Percentiles rank a stretch among this genome's conserved stretches.
phyloP scores from a whole-genome alignment of 2,329 filamentous ascomycete species.

The Fusarium heterosporum region DNA sequence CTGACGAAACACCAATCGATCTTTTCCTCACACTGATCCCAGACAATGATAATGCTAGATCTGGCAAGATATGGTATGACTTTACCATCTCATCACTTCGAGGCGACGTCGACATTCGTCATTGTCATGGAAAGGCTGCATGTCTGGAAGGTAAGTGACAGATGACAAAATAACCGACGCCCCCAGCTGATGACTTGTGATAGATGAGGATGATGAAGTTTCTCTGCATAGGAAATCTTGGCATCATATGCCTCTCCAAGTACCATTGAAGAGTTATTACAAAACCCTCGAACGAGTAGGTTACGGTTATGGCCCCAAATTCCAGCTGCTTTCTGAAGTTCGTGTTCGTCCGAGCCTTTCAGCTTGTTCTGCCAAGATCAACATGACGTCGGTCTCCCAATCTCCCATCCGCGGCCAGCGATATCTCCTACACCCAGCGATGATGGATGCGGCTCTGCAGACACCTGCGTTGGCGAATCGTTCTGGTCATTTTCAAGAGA shows the following conservation, averaged over 20 bases:
- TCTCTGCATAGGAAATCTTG: constrained; percentile 33
- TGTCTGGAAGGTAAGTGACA: constrained; percentile 30
- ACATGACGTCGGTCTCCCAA: constrained; percentile 30
- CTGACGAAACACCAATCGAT: constrained; percentile 36
- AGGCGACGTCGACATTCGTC: constrained; percentile 42
- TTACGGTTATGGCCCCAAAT: constrained; percentile 43
- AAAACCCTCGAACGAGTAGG: constrained; percentile 41
- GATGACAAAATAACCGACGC: neutral
- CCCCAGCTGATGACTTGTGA: constrained; percentile 13
- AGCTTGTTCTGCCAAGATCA: constrained; percentile 39
- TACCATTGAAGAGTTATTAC: constrained; percentile 43
- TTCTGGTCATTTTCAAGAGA: constrained; percentile 41
- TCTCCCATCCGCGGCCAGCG: constrained; percentile 40
- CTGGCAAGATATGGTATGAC: constrained; percentile 38
- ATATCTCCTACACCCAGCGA: constrained; percentile 41
- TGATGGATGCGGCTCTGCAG: constrained; percentile 44
- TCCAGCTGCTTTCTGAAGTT: constrained; percentile 42
- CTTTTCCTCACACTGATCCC: constrained; percentile 42
- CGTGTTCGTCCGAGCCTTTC: constrained; percentile 38
- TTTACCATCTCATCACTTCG: constrained; percentile 44
- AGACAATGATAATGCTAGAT: constrained; percentile 30
- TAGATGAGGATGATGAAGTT: neutral
- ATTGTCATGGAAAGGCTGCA: constrained; percentile 36
- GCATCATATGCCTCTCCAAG: constrained; percentile 40
- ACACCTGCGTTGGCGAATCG: constrained; percentile 41